A percentile compares a stretch with the other conserved stretches of the same genome.
phyloP scores from a whole-genome alignment of 176 grass and related monocot species.

The barley (Hordeum vulgare) region MorexV3_pseudomolecules_assembly NC_058520.1:18381958-18382457 shows the following conservation, averaged over 20 bases:
- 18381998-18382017: conserved; percentile 84
- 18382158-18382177: conserved; percentile 81
- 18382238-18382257: conserved; percentile 93
- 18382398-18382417: conserved; percentile 75
- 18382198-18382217: conserved; percentile 73
- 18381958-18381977: conserved; percentile 69
- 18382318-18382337: conserved; percentile 47
- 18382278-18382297: background rate
- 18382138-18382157: conserved; percentile 73
- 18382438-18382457: conserved; percentile 10
- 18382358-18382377: conserved; percentile 81
- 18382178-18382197: conserved; percentile 77
- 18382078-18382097: background rate
- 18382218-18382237: conserved; percentile 95
- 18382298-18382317: background rate
- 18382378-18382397: conserved; percentile 82
- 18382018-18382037: conserved; percentile 15
- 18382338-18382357: conserved; percentile 93
- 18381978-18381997: conserved; percentile 78
- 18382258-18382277: conserved; percentile 51
- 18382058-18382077: background rate
- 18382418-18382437: conserved; percentile 99
- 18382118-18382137: conserved; percentile 74
- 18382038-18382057: background rate
- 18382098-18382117: conserved; percentile 60